Conservation (phyloP, 1,284 basidiomycete genomes). For the Stereum hirsutum region DNA sequence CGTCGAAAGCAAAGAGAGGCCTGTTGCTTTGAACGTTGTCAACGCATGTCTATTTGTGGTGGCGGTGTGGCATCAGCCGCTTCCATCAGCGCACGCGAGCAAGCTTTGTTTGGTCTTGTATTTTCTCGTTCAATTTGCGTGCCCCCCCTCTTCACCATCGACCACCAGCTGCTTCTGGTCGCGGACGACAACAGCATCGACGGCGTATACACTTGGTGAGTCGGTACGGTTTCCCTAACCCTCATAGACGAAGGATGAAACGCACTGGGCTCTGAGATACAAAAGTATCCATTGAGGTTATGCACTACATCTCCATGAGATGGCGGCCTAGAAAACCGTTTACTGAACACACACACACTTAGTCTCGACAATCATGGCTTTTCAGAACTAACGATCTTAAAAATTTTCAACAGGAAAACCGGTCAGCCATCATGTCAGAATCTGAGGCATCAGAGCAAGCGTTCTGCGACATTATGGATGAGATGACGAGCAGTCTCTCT, state of each 20-base stretch:
- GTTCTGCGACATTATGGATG: slow-evolving; percentile 40
- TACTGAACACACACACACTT: slow-evolving; percentile 40
- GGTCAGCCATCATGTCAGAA: no score
- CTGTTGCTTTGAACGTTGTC: no score
- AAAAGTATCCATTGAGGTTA: slow-evolving; percentile 46
- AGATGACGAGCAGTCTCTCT: slow-evolving; percentile 54
- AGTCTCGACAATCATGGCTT: neutral
- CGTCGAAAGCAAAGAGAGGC: no score
- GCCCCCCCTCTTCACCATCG: no score
- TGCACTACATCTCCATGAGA: slow-evolving; percentile 60
- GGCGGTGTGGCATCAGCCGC: slow-evolving; percentile 3
- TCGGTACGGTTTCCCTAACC: neutral
- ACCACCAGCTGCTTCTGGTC: no score
- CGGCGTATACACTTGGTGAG: no score
- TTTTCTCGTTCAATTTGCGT: no score
- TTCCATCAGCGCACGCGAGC: neutral
- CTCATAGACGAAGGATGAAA: slow-evolving; percentile 45
- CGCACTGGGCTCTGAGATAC: slow-evolving; percentile 94
- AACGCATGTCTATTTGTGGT: no score
- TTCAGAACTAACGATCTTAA: neutral
- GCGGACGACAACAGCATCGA: no score
- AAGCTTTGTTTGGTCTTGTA: neutral
- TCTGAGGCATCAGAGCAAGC: slow-evolving; percentile 13
- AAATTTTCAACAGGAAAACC: no score
- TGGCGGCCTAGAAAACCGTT: slow-evolving; percentile 89